Evolutionary conservation across 2,329 filamentous ascomycete genomes (phyloP).

Genomic region (Aphanocladium album): DNA sequence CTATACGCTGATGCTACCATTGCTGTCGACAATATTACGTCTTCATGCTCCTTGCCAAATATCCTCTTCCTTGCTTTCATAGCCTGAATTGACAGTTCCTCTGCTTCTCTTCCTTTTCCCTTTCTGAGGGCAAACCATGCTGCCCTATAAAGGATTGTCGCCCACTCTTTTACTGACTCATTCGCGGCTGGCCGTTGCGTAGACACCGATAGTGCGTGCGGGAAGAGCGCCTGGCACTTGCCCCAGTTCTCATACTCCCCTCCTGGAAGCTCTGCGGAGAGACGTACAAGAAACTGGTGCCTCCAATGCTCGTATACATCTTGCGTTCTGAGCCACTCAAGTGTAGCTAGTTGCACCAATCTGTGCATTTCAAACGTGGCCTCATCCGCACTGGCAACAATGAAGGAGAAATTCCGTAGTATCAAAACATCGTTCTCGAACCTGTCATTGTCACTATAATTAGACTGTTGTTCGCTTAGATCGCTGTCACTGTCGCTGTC

Average conservation of each 20-base stretch:
- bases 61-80: constrained; percentile 16
- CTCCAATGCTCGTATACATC: constrained; percentile 13
- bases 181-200: constrained; percentile 15
- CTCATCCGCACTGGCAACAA: constrained; percentile 17
- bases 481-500: constrained; percentile 9
- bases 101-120: constrained; percentile 14
- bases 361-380: constrained; percentile 31
- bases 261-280: constrained; percentile 17
- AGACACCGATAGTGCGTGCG: constrained; percentile 17
- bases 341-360: constrained; percentile 29
- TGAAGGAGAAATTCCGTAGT: constrained; percentile 28
- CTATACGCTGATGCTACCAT: constrained; percentile 13
- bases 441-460: constrained; percentile 14
- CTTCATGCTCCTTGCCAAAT: constrained; percentile 10
- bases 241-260: constrained; percentile 20
- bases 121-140: constrained; percentile 17
- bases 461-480: constrained; percentile 9
- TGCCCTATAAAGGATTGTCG: constrained; percentile 18
- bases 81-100: constrained; percentile 11
- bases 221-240: constrained; percentile 18
- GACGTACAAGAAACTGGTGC: constrained; percentile 14
- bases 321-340: constrained; percentile 19
- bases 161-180: constrained; percentile 16
- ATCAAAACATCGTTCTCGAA: constrained; percentile 24
- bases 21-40: constrained; percentile 7